phyloP scores from a whole-genome alignment of 2,329 filamentous ascomycete species.

The Xylaria sp. region DNA sequence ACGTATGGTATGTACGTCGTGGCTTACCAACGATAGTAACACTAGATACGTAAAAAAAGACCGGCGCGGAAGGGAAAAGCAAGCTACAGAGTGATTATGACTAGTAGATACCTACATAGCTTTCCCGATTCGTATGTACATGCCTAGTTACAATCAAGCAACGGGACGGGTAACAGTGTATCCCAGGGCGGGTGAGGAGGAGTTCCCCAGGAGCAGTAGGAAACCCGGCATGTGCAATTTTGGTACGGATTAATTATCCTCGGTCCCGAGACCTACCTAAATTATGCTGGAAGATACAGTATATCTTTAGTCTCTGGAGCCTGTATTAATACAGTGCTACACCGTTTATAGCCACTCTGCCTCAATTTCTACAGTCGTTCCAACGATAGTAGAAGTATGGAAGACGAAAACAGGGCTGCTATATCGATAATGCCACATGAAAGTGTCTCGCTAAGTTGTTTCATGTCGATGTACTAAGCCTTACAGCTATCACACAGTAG shows the following conservation, averaged over 20 bases:
- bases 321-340: neutral
- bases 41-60: slow-evolving; percentile 7
- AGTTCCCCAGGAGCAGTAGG: slow-evolving; percentile 11
- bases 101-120: neutral
- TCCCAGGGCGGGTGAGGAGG: slow-evolving; percentile 9
- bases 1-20: slow-evolving; percentile 3
- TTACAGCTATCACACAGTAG: slow-evolving; percentile 18
- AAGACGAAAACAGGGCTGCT: neutral
- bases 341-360: neutral
- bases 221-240: slow-evolving; percentile 12
- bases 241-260: slow-evolving; percentile 14
- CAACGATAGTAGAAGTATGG: neutral
- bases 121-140: slow-evolving; percentile 1
- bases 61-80: slow-evolving; percentile 24
- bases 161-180: slow-evolving; percentile 12
- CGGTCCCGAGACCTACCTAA: slow-evolving; percentile 16
- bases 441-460: slow-evolving; percentile 13
- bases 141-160: neutral
- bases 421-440: neutral
- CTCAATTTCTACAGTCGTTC: no score
- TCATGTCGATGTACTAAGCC: slow-evolving; percentile 26
- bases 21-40: slow-evolving; percentile 24
- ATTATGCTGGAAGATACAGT: neutral
- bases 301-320: neutral
- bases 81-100: slow-evolving; percentile 23